Conservation (phyloP, 2,329 filamentous ascomycete genomes). For the Apiospora phragmitis region DNA sequence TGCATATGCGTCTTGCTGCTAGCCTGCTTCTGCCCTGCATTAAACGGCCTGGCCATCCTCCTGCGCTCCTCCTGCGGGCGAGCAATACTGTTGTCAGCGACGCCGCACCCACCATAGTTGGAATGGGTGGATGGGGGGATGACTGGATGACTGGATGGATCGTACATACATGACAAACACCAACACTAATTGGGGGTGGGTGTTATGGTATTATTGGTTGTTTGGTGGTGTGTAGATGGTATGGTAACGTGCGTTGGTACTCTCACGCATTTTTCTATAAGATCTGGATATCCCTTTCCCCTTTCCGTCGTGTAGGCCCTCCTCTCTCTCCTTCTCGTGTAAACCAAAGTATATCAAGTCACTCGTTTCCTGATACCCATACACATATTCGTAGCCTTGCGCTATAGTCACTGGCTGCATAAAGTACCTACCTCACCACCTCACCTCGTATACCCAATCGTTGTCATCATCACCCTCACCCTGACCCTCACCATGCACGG, state of each 20-base stretch:
- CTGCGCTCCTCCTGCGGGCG: background rate
- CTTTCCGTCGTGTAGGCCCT: background rate
- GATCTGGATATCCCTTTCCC: background rate
- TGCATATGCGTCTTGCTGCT: background rate
- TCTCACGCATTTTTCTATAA: background rate
- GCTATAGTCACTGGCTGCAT: background rate
- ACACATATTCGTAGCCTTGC: background rate
- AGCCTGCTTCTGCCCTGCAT: background rate
- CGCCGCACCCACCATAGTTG: background rate
- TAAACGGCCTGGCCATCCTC: background rate
- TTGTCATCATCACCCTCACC: background rate
- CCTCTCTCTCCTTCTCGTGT: background rate
- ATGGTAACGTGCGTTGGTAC: background rate
- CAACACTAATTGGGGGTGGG: background rate
- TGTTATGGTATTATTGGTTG: background rate
- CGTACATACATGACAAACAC: background rate
- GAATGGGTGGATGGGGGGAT: background rate
- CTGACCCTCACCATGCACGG: background rate
- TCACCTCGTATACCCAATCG: background rate
- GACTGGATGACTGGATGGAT: background rate
- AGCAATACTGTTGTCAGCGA: background rate
- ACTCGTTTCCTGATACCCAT: background rate
- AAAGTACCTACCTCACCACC: background rate
- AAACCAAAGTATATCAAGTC: slow-evolving; percentile 9
- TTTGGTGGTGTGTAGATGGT: background rate